phyloP scores from a whole-genome alignment of 1,139 yeast genomes.

The Taiozyma sp. region DNA sequence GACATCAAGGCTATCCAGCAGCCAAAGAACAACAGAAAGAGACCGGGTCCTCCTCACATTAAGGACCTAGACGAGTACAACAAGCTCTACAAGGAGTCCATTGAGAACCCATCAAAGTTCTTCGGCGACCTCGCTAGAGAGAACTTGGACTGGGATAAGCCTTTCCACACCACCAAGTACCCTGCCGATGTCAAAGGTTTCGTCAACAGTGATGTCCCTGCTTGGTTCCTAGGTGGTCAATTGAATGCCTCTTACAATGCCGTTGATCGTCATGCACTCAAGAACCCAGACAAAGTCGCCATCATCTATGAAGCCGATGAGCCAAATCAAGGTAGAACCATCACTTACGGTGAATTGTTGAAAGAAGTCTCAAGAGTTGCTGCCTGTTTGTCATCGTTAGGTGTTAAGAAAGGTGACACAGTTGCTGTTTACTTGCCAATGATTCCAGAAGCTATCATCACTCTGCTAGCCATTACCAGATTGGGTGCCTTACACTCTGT shows the following conservation, averaged over 20 bases:
- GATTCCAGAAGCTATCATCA: slow-evolving; percentile 76
- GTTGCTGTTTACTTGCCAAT: slow-evolving; percentile 84
- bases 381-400: slow-evolving; percentile 57
- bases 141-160: slow-evolving; percentile 56
- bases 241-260: slow-evolving; percentile 74
- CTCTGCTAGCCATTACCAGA: slow-evolving; percentile 69
- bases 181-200: slow-evolving; percentile 48
- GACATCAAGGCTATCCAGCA: slow-evolving; percentile 21
- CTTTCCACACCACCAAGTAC: slow-evolving; percentile 52
- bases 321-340: slow-evolving; percentile 53
- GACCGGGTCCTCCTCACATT: slow-evolving; percentile 28
- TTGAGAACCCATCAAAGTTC: slow-evolving; percentile 58
- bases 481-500: slow-evolving; percentile 83
- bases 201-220: slow-evolving; percentile 58
- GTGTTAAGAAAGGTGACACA: slow-evolving; percentile 77
- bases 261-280: slow-evolving; percentile 75
- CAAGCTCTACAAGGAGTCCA: slow-evolving; percentile 56
- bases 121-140: slow-evolving; percentile 58
- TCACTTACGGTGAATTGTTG: slow-evolving; percentile 68
- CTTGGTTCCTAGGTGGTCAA: slow-evolving; percentile 77
- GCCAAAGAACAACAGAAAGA: slow-evolving; percentile 26
- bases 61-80: slow-evolving; percentile 48
- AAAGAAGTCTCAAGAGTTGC: slow-evolving; percentile 66
- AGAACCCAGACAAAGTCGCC: slow-evolving; percentile 69
- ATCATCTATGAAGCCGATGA: slow-evolving; percentile 79